Evolutionary conservation across 768 basidiomycete genomes (phyloP), one percentile per base, ranked within the genome.

Genomic region (Flagelloscypha sp.): DNA sequence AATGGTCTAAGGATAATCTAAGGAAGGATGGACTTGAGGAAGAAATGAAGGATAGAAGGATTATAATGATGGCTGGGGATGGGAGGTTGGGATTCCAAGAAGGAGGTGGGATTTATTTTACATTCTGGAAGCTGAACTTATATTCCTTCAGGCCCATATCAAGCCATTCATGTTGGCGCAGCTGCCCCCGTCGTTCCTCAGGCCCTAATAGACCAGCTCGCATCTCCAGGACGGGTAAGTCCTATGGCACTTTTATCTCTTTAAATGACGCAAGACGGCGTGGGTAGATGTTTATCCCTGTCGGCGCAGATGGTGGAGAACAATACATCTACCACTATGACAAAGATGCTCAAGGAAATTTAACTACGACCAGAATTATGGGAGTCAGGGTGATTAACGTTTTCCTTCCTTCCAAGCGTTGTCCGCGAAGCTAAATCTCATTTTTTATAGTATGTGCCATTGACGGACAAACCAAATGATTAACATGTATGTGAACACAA

Each of bases 231-330:
- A 11, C 63, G 79, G n/a, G n/a, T n/a, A n/a, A n/a, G n/a, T n/a
- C n/a, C n/a, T n/a, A n/a, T n/a, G n/a, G n/a, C n/a, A n/a, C n/a
- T n/a, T n/a, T n/a, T n/a, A n/a, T n/a, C n/a, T n/a, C n/a, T n/a
- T n/a, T n/a, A n/a, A n/a, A n/a, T n/a, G n/a, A n/a, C n/a, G n/a
- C n/a, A n/a, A n/a, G n/a, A n/a, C n/a, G n/a, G n/a, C n/a, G n/a
- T n/a, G n/a, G n/a, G n/a, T n/a, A n/a, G 35, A 89, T 97, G 83
- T 93, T 97, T 61, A 87, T 97, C 35, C 93, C 93, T 2, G 81
- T 97, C 10, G 93, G 92, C 3, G 67, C 62, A 1, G 48, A 56
- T 10, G 45, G 45, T 10, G n/a, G n/a, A n/a, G n/a, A n/a, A n/a
- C 78, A 84, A 40, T 58, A 73, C 47, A 76, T 95, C 35, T 65